Conservation (phyloP, 2,329 filamentous ascomycete genomes). For the Trichoderma simmonsii region DNA sequence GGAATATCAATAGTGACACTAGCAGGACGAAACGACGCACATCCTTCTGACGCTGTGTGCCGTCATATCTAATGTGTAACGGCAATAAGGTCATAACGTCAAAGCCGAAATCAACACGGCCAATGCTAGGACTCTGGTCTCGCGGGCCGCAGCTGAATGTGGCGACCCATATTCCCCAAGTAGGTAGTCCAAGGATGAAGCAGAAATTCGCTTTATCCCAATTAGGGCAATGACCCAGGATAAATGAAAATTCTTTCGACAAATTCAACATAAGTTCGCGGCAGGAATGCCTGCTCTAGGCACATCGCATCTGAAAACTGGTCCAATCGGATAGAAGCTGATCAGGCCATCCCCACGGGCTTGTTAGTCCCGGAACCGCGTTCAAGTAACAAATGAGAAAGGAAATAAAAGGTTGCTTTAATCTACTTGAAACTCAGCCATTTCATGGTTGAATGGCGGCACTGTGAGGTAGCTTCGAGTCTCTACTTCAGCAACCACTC, state of each 20-base stretch:
- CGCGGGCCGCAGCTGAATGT: neutral
- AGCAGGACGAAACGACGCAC: neutral
- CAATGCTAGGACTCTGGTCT: neutral
- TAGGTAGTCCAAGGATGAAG: neutral
- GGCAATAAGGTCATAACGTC: neutral
- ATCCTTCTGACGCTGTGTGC: conserved; percentile 2
- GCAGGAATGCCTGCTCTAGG: conserved; percentile 10
- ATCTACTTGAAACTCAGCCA: conserved; percentile 14
- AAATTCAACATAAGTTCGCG: conserved; percentile 1
- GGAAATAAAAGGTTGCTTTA: neutral
- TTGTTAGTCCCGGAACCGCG: neutral
- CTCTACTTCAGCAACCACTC: conserved; percentile 1
- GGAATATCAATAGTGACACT: neutral
- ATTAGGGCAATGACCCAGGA: neutral
- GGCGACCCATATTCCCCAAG: neutral
- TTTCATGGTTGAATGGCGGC: neutral
- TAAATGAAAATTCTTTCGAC: conserved; percentile 3
- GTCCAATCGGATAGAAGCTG: neutral
- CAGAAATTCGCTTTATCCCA: neutral
- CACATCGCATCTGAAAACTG: neutral
- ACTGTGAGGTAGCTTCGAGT: conserved; percentile 2
- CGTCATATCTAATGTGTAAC: neutral
- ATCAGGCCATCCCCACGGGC: conserved; percentile 3
- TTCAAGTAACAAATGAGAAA: conserved; percentile 12
- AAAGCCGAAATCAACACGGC: neutral